These are phyloP conservation scores for Diplocarpon rosae DNA, from an alignment of 2,329 filamentous ascomycete genomes.

Conservation along the genomic window DNA sequence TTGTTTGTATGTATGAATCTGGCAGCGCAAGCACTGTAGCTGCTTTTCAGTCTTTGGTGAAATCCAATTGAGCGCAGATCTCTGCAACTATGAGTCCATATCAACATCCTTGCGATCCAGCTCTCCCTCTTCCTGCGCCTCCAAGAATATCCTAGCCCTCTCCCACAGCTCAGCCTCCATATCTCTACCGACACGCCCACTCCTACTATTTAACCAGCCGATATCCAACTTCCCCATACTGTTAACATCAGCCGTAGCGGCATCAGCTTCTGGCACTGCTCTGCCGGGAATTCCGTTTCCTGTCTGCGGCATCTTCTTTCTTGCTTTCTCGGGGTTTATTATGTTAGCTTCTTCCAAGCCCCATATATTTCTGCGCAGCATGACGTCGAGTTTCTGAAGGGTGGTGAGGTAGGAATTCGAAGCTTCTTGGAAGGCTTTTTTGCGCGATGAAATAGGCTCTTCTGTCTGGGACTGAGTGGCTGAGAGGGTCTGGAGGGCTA, in stretches of 20 bases:
- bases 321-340: slow-evolving; percentile 35
- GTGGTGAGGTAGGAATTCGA: slow-evolving; percentile 60
- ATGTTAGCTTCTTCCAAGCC: slow-evolving; percentile 75
- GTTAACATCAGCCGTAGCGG: slow-evolving; percentile 28
- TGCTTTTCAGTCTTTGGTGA: too few species aligned
- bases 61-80: too few species aligned
- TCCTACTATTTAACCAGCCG: slow-evolving; percentile 80
- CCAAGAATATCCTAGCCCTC: slow-evolving; percentile 45
- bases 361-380: slow-evolving; percentile 64
- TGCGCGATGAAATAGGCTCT: slow-evolving; percentile 12
- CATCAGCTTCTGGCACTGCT: slow-evolving; percentile 3
- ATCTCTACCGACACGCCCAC: slow-evolving; percentile 67
- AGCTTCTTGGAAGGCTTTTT: slow-evolving; percentile 43
- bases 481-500: slow-evolving; percentile 53
- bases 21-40: too few species aligned
- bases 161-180: slow-evolving; percentile 77
- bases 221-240: slow-evolving; percentile 57
- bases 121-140: slow-evolving; percentile 13
- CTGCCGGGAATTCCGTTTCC: slow-evolving; percentile 5
- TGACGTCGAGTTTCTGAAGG: slow-evolving; percentile 63
- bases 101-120: too few species aligned
- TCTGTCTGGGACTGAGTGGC: slow-evolving; percentile 29
- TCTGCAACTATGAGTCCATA: too few species aligned
- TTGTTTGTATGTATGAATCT: too few species aligned
- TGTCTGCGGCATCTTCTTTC: slow-evolving; percentile 12